A percentile compares a stretch with the other conserved stretches of the same genome.
These are phyloP conservation scores for Escovopsis sp. DNA, from an alignment of 2,329 filamentous ascomycete species.

Conservation along the genomic window DNA sequence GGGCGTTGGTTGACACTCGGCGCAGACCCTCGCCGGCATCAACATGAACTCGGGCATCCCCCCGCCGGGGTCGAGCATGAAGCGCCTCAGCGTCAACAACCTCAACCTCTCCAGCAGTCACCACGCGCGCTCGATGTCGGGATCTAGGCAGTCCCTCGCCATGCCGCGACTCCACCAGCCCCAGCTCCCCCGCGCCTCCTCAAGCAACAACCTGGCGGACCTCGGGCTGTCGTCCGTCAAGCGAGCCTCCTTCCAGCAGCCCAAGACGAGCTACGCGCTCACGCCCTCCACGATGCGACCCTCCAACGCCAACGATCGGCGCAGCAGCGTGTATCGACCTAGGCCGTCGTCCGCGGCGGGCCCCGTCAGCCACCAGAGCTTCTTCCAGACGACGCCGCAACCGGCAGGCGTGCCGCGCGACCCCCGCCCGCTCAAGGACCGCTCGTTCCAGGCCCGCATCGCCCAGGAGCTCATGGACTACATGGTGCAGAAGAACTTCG, in stretches of 20 bases:
- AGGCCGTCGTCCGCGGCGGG: constrained; percentile 55
- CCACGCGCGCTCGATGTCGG: constrained; percentile 73
- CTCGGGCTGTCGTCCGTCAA: constrained; percentile 71
- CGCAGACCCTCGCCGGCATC: constrained; percentile 70
- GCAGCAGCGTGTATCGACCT: constrained; percentile 69
- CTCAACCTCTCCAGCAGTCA: constrained; percentile 46
- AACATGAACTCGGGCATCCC: constrained; percentile 75
- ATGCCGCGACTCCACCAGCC: constrained; percentile 72
- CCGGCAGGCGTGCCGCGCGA: constrained; percentile 73
- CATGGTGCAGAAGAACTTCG: constrained; percentile 84
- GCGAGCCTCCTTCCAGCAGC: constrained; percentile 63
- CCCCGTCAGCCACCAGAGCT: constrained; percentile 68
- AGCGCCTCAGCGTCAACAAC: constrained; percentile 70
- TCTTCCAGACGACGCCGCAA: constrained; percentile 78
- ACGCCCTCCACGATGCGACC: constrained; percentile 40
- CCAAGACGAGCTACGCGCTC: constrained; percentile 42
- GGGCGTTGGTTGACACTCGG: constrained; percentile 9
- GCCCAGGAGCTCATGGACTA: constrained; percentile 86
- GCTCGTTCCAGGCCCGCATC: constrained; percentile 65
- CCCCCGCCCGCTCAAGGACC: constrained; percentile 71
- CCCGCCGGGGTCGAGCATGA: constrained; percentile 84
- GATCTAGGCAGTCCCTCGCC: constrained; percentile 72
- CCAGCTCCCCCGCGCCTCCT: constrained; percentile 71
- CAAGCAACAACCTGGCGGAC: constrained; percentile 65
- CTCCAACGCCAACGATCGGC: constrained; percentile 39